phyloP scores from a whole-genome alignment of 2,329 filamentous ascomycete species.

The Zymoseptoria crescenta region DNA sequence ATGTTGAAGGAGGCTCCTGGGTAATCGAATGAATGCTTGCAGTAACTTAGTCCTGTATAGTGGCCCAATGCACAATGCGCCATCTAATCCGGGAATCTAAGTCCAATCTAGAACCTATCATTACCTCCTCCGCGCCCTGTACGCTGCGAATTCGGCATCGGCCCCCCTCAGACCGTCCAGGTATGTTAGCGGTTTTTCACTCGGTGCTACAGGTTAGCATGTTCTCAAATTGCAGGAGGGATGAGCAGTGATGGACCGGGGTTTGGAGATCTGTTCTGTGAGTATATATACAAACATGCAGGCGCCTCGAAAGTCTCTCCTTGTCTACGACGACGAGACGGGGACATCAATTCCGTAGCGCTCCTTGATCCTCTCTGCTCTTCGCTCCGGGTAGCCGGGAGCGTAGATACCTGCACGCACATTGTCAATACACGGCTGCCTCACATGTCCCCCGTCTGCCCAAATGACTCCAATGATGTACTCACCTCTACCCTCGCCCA shows the following conservation, averaged over 20 bases:
- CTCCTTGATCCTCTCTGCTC: constrained; percentile 72
- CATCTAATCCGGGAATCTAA: no score
- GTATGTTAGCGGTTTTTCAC: no score
- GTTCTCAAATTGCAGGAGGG: no score
- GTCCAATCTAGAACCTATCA: no score
- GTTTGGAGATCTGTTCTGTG: background rate
- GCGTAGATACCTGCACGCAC: constrained; percentile 60
- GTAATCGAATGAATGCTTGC: no score
- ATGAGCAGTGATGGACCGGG: background rate
- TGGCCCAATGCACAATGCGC: no score
- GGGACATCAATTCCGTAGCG: constrained; percentile 78
- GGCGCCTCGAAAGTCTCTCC: background rate
- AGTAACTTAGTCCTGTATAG: no score
- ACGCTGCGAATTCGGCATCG: no score
- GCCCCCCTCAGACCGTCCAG: no score
- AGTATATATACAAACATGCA: background rate
- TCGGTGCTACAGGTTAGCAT: no score
- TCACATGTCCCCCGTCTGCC: background rate
- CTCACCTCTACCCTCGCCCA: constrained; percentile 83
- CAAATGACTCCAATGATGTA: background rate
- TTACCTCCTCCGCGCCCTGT: no score
- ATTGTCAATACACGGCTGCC: constrained; percentile 7
- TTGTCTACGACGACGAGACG: background rate
- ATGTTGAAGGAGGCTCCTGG: no score
- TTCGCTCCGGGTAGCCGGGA: constrained; percentile 76